Evolutionary conservation across 2,329 filamentous ascomycete species (phyloP).

Genomic region (Beauveria brongniartii): DNA sequence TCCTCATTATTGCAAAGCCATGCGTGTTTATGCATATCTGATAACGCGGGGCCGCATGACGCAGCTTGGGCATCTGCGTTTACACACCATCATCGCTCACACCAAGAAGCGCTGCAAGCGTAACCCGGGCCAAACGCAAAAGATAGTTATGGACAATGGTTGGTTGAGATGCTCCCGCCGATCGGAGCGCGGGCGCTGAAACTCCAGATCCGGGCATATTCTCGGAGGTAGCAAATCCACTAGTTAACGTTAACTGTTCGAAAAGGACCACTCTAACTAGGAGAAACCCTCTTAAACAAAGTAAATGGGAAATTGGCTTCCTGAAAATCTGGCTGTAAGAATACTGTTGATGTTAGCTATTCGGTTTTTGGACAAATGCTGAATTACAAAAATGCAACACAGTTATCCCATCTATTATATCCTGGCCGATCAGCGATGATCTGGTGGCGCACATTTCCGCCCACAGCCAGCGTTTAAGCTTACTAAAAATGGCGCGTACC

Average conservation of each 20-base stretch:
- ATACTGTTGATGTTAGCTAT: not conserved
- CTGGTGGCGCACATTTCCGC: not conserved
- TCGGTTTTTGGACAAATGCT: not conserved
- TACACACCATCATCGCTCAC: not conserved
- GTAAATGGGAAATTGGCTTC: too few relatives aligned
- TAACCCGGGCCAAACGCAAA: not conserved
- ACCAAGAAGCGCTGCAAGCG: too few relatives aligned
- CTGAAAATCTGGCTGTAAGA: not conserved
- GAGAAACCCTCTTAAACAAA: not conserved
- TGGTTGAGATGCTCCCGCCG: not conserved
- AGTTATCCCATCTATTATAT: too few relatives aligned
- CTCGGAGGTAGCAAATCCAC: constrained; percentile 1
- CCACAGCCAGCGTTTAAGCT: not conserved
- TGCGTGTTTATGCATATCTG: not conserved
- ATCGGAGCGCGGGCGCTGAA: not conserved
- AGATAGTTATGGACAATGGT: not conserved
- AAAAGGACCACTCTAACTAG: not conserved
- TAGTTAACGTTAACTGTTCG: not conserved
- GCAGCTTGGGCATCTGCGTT: not conserved
- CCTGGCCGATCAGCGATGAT: too few relatives aligned
- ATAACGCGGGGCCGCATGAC: not conserved
- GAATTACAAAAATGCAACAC: not conserved
- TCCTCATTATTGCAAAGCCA: not conserved
- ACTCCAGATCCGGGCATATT: constrained; percentile 1
- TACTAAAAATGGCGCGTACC: not conserved